A percentile compares a stretch with the other conserved stretches of the same genome.
These are phyloP conservation scores for Afroboletus lepidellus DNA, from an alignment of 1,284 basidiomycete species.

Conservation along the genomic window DNA sequence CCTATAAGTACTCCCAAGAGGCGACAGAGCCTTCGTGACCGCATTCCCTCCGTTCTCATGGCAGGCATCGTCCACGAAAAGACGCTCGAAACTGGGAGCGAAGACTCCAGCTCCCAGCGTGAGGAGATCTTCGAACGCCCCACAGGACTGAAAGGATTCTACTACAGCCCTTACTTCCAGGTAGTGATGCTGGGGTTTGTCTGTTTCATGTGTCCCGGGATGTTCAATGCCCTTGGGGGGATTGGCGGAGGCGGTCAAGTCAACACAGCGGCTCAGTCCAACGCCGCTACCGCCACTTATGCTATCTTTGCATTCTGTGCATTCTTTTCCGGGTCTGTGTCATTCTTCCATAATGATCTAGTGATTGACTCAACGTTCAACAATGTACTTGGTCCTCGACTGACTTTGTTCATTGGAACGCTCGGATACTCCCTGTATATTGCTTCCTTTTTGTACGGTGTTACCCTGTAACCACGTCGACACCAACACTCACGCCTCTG, in stretches of 20 bases:
- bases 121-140: constrained; percentile 30
- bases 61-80: constrained; percentile 20
- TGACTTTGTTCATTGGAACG: constrained; percentile 72
- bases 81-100: constrained; percentile 22
- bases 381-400: constrained; percentile 71
- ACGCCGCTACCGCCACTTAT: constrained; percentile 66
- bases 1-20: constrained; percentile 16
- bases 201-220: constrained; percentile 41
- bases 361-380: constrained; percentile 49
- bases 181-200: constrained; percentile 42
- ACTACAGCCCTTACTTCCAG: constrained; percentile 38
- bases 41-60: constrained; percentile 11
- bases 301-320: constrained; percentile 61
- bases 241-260: constrained; percentile 72
- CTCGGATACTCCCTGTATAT: constrained; percentile 74
- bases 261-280: constrained; percentile 57
- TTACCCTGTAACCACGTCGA: not conserved
- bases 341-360: not conserved
- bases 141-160: constrained; percentile 33
- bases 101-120: constrained; percentile 22
- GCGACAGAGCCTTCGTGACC: not conserved
- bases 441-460: constrained; percentile 62
- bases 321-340: constrained; percentile 40
- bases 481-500: not conserved
- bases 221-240: constrained; percentile 41